Conservation (phyloP, 345 rosid species). For the Garcia nutans region DNA sequence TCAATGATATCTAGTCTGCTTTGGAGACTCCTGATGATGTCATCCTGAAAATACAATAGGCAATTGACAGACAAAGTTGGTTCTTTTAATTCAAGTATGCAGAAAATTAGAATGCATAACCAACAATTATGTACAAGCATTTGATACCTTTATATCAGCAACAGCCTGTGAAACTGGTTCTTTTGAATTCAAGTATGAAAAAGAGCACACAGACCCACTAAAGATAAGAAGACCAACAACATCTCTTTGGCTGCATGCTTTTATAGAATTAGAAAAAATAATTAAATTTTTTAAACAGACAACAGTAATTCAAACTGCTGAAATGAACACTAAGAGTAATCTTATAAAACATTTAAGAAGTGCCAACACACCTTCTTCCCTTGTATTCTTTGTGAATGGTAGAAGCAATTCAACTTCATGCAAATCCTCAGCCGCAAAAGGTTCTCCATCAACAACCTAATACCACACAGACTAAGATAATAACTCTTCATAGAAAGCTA, state of each 20-base stretch:
- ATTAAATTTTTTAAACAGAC: slow-evolving; percentile 24
- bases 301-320: background rate
- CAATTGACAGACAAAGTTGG: background rate
- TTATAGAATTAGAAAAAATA: slow-evolving; percentile 29
- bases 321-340: slow-evolving; percentile 13
- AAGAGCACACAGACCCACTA: slow-evolving; percentile 65
- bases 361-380: slow-evolving; percentile 47
- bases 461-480: slow-evolving; percentile 13
- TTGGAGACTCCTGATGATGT: slow-evolving; percentile 74
- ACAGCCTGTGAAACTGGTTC: slow-evolving; percentile 82
- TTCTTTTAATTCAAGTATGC: background rate
- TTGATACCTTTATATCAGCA: slow-evolving; percentile 72
- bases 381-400: slow-evolving; percentile 65
- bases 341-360: slow-evolving; percentile 4
- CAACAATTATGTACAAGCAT: background rate
- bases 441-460: slow-evolving; percentile 62
- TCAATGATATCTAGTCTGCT: slow-evolving; percentile 84
- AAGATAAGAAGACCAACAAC: slow-evolving; percentile 60
- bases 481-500: background rate
- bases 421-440: slow-evolving; percentile 48
- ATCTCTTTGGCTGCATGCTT: slow-evolving; percentile 60
- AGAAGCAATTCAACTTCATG: slow-evolving; percentile 77
- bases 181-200: slow-evolving; percentile 62
- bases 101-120: background rate
- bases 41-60: slow-evolving; percentile 51